Base-by-base conservation (phyloP, 371 early-diverging fungal species). In the Mortierella sp. region DNA sequence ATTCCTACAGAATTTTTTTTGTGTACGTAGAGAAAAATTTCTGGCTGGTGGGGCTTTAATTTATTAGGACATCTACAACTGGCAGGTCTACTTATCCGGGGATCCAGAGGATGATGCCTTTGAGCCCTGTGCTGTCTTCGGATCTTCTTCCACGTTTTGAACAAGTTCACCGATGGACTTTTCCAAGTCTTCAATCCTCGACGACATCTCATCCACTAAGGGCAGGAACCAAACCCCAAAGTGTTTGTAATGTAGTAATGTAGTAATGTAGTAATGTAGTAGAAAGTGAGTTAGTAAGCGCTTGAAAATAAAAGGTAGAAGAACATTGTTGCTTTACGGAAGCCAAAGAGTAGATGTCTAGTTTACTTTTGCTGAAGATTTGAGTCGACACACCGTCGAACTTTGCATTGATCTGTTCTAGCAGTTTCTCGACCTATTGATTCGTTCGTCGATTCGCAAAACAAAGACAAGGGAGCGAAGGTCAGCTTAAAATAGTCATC, bases 141-240 rank as follows among this genome's bases (percentile, higher is more conserved):
- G 48, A 9, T 76, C 76, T 12, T 76, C 76, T 12, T 76, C 76
- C 4, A 56, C 70, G 37, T 49, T 56, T 32, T 69, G 76, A 27
- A 76, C 64, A 12, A 76, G 61, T 21, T 64, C 76, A 12, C 76
- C 69, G 27, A 76, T 76, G 11, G 76, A 76, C 50, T 64, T 76
- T 69, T 76, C 76, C 28, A 76, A 24, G n/a, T 76, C 76, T 14
- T 76, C 76, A 34, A 76, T 69, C 62, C 70, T 76, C 6, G 65
- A 60, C 4, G 69, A 69, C 70, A 76, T 68, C 6, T 68, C 76
- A 31, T 76, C 76, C 76, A 76, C 76, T 76, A 49, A 1, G 4
- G 21, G 24, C 9, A 23, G 5, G 30, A 15, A 6, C 7, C 32
- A 31, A 41, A n/a, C n/a, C n/a, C n/a, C n/a, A n/a, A n/a, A n/a